Conservation (phyloP, 345 rosid species). For the Fremontodendron californicum region DNA sequence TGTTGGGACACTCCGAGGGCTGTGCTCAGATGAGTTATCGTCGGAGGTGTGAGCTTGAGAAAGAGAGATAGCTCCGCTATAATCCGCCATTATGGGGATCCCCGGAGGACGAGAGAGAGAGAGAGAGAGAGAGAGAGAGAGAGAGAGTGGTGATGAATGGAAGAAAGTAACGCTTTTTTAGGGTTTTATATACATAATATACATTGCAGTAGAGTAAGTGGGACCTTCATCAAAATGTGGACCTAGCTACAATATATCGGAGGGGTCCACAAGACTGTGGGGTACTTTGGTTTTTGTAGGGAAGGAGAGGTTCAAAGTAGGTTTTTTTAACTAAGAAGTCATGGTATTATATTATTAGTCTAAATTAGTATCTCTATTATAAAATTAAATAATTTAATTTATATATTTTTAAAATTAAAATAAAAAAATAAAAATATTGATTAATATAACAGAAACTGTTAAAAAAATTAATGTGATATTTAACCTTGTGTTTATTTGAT, state of each 20-base stretch:
- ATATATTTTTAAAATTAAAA: no score
- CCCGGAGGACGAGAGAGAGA: background rate
- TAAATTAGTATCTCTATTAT: no score
- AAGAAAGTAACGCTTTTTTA: background rate
- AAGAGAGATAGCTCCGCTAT: constrained; percentile 29
- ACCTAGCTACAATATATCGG: background rate
- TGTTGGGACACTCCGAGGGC: constrained; percentile 19
- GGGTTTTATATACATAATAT: background rate
- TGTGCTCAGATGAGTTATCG: constrained; percentile 33
- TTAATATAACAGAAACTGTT: no score
- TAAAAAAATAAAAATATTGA: no score
- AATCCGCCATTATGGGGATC: constrained; percentile 31
- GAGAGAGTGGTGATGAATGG: background rate
- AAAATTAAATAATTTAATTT: no score
- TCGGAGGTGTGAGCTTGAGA: constrained; percentile 30
- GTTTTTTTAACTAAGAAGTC: no score
- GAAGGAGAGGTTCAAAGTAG: no score
- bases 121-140: background rate
- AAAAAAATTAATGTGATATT: no score
- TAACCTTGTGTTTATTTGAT: no score
- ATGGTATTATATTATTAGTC: no score
- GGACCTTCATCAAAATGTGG: background rate
- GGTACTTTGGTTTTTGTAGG: no score
- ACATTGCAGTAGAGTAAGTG: background rate
- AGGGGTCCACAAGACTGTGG: background rate